These are phyloP conservation scores for Globisporangium megalacanthum DNA, from an alignment of 352 stramenopile genomes.

Conservation along the genomic window DNA sequence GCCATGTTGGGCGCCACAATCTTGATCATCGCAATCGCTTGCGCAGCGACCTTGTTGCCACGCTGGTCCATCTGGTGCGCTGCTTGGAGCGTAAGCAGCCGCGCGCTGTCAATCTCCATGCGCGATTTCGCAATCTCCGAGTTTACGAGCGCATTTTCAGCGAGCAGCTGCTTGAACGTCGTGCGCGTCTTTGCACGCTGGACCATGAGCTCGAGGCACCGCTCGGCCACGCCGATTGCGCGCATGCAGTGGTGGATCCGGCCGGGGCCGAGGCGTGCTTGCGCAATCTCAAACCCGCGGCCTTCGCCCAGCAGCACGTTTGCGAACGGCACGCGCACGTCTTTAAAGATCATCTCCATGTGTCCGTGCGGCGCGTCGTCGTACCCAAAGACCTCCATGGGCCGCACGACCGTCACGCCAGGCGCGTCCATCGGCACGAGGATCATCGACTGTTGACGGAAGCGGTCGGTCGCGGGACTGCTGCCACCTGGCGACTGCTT, in stretches of 20 bases:
- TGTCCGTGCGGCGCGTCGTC: conserved; percentile 94
- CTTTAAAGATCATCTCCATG: conserved; percentile 96
- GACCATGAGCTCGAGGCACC: conserved; percentile 79
- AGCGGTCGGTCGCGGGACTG: conserved; percentile 23
- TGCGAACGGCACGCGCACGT: conserved; percentile 88
- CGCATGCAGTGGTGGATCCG: conserved; percentile 99
- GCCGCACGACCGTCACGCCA: conserved; percentile 88
- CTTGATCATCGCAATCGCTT: conserved; percentile 97
- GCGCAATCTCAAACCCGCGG: conserved; percentile 87
- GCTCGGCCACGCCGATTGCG: conserved; percentile 87
- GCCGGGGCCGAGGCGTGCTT: conserved; percentile 91
- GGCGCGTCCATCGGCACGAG: conserved; percentile 89
- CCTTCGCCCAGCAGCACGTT: conserved; percentile 79
- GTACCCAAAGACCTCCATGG: conserved; percentile 94
- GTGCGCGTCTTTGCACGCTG: conserved; percentile 90
- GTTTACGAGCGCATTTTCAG: conserved; percentile 76
- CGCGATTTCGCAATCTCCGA: conserved; percentile 80
- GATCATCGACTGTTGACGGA: conserved; percentile 86
- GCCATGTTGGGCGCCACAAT: conserved; percentile 92
- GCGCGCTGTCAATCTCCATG: conserved; percentile 77
- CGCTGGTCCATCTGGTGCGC: conserved; percentile 87
- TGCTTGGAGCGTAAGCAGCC: conserved; percentile 83
- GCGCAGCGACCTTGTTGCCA: conserved; percentile 82
- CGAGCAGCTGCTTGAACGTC: conserved; percentile 93
- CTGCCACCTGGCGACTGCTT: conserved; percentile 12